Conservation (phyloP, 1,139 yeast species). For the Yamadazyma trypodendri region DNA sequence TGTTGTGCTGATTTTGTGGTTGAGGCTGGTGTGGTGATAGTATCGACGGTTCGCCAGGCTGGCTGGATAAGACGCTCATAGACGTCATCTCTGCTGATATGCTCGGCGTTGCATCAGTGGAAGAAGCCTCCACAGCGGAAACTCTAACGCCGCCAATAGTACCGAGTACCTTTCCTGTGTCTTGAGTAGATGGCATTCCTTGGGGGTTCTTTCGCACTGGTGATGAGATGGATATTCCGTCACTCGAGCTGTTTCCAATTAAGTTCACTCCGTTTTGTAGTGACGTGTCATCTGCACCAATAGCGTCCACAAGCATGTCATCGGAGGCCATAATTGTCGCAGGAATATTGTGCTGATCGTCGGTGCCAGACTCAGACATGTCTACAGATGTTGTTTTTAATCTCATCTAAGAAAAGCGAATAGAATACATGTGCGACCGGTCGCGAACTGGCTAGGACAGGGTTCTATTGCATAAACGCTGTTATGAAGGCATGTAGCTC, state of each 20-base stretch:
- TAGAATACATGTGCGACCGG: too few species aligned
- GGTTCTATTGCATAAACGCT: too few species aligned
- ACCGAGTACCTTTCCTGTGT: background rate
- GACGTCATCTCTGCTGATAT: too few species aligned
- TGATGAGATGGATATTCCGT: background rate
- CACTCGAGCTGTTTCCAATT: background rate
- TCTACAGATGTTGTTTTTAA: slow-evolving; percentile 1
- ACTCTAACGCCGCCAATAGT: background rate
- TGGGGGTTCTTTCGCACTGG: background rate
- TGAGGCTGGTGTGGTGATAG: background rate
- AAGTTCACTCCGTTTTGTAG: background rate
- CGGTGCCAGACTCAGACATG: slow-evolving; percentile 2
- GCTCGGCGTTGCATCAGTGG: too few species aligned
- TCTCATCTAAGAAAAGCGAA: slow-evolving; percentile 1
- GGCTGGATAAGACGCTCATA: background rate
- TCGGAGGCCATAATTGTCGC: background rate
- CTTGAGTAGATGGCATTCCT: background rate
- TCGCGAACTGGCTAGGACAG: too few species aligned
- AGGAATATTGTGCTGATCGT: background rate
- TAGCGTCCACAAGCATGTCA: slow-evolving; percentile 1
- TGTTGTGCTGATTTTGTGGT: background rate
- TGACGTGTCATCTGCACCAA: background rate
- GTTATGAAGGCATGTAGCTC: too few species aligned
- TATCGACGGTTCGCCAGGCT: background rate
- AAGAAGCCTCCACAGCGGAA: background rate